Percentiles rank a stretch among this genome's conserved stretches.
phyloP scores from a whole-genome alignment of 2,329 filamentous ascomycete genomes.

The Exophiala xenobiotica region DNA sequence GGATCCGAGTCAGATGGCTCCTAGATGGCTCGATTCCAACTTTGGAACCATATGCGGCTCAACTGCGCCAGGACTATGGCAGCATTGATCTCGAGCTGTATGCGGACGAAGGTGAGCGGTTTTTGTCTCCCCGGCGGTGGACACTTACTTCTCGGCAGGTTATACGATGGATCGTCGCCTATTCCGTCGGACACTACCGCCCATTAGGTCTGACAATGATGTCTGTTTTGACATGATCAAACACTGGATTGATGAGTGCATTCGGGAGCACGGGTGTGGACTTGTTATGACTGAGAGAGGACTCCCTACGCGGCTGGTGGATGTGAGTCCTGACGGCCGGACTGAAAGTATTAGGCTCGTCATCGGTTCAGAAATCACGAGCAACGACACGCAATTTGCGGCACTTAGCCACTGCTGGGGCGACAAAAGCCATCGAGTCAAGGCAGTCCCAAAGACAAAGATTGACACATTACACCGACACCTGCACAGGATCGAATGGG shows the following conservation, averaged over 20 bases:
- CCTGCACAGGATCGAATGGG: constrained; percentile 1
- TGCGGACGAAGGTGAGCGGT: neutral
- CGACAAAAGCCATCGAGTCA: constrained; percentile 2
- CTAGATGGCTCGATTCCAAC: neutral
- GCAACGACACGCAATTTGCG: neutral
- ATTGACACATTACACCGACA: constrained; percentile 1
- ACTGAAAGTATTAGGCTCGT: neutral
- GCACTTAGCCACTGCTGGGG: constrained; percentile 6
- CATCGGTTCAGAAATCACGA: neutral
- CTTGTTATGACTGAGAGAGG: neutral
- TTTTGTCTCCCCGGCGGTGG: neutral
- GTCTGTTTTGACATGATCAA: neutral
- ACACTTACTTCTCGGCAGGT: neutral
- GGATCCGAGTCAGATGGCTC: neutral
- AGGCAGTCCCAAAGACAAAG: neutral
- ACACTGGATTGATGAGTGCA: neutral
- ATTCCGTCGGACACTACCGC: neutral
- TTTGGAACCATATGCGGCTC: neutral
- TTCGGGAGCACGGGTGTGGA: neutral
- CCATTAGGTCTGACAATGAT: neutral
- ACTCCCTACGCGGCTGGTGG: neutral
- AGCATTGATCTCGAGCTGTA: neutral
- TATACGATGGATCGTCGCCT: neutral
- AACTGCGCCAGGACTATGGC: neutral
- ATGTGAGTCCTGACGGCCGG: constrained; percentile 1